Evolutionary conservation across 768 basidiomycete species (phyloP).

Genomic region (Collybia sp.): DNA sequence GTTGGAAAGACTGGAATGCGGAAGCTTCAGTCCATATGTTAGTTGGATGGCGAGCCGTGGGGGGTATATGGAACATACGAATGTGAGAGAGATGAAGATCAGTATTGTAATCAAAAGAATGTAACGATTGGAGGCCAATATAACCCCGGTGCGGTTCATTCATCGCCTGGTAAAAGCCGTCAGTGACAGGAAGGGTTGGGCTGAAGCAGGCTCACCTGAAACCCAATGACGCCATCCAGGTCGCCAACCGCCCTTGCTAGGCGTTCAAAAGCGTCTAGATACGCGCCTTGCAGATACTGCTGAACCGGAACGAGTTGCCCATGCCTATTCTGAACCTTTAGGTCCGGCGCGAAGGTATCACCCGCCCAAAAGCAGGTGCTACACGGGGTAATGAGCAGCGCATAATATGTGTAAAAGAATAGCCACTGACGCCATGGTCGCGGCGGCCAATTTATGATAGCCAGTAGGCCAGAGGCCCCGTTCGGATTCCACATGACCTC

Average conservation of each 20-base stretch:
- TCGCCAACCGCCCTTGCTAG: slow-evolving; percentile 67
- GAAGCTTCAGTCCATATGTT: slow-evolving; percentile 48
- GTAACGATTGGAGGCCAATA: slow-evolving; percentile 74
- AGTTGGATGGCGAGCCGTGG: no score
- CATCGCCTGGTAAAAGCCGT: slow-evolving; percentile 54
- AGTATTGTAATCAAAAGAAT: slow-evolving; percentile 90
- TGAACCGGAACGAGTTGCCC: slow-evolving; percentile 65
- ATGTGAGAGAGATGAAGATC: slow-evolving; percentile 83
- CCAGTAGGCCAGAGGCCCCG: slow-evolving; percentile 91
- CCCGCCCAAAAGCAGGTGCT: slow-evolving; percentile 96
- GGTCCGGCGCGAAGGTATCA: slow-evolving; percentile 76
- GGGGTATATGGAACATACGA: slow-evolving; percentile 43
- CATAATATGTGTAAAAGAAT: background rate
- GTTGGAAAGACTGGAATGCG: slow-evolving; percentile 82
- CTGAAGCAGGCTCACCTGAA: slow-evolving; percentile 55
- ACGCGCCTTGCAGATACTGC: slow-evolving; percentile 76
- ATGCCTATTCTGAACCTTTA: slow-evolving; percentile 43
- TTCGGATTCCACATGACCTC: slow-evolving; percentile 72
- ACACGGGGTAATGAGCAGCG: slow-evolving; percentile 2
- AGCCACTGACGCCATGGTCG: slow-evolving; percentile 80
- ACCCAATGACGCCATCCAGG: slow-evolving; percentile 79
- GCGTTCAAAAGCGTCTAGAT: slow-evolving; percentile 70
- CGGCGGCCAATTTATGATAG: slow-evolving; percentile 88
- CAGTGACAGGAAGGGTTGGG: background rate
- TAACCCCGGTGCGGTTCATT: slow-evolving; percentile 97